Percentiles rank a stretch among this genome's conserved stretches.
phyloP scores from a whole-genome alignment of 169 alveolate genomes.

The Cystoisospora suis region DNA sequence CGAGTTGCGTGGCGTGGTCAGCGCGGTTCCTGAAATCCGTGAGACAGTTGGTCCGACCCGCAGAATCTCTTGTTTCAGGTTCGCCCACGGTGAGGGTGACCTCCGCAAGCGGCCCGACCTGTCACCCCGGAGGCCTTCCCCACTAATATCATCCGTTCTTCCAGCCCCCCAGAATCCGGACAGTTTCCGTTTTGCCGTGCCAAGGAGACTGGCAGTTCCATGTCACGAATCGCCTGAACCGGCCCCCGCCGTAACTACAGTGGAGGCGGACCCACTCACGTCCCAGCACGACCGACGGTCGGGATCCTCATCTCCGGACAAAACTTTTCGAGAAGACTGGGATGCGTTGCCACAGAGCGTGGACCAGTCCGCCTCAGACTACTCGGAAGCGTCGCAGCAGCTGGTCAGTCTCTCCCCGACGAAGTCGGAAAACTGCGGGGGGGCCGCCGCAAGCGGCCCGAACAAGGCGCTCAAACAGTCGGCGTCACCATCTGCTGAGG shows the following conservation, averaged over 20 bases:
- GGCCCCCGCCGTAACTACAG: background rate
- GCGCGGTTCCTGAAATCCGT: background rate
- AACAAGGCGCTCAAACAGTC: too few species aligned
- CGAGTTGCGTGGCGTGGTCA: background rate
- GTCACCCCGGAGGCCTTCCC: slow-evolving; percentile 34
- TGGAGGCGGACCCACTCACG: background rate
- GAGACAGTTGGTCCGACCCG: background rate
- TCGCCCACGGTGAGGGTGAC: slow-evolving; percentile 43
- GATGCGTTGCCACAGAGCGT: too few species aligned
- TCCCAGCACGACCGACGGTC: background rate
- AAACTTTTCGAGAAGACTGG: background rate
- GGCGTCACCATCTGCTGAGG: too few species aligned
- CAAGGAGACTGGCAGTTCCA: too few species aligned
- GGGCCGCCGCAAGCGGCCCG: too few species aligned
- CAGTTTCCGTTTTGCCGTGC: too few species aligned
- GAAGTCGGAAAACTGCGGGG: too few species aligned
- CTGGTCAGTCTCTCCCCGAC: too few species aligned
- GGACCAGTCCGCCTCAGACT: too few species aligned
- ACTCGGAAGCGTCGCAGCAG: too few species aligned
- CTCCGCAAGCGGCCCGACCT: slow-evolving; percentile 41
- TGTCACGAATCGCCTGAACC: background rate
- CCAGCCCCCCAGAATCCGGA: background rate
- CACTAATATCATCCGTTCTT: background rate
- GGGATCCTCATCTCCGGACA: background rate
- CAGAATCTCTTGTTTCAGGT: background rate